Evolutionary conservation across 2,329 filamentous ascomycete species (phyloP).

Genomic region (Cladosporium sp.): DNA sequence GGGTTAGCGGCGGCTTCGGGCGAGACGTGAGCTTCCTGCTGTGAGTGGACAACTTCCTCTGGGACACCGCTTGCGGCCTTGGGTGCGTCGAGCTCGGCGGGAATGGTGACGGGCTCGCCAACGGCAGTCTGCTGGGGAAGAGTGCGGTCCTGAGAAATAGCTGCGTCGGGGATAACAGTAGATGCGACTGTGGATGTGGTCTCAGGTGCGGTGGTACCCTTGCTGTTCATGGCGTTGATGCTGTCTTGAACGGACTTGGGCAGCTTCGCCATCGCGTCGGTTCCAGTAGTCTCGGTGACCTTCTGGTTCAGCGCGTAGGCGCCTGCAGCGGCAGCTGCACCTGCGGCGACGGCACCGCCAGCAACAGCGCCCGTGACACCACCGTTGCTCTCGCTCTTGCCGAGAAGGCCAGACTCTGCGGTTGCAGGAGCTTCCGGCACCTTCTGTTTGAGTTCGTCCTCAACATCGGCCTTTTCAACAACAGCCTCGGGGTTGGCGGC

Average conservation of each 20-base stretch:
- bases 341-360: conserved; percentile 49
- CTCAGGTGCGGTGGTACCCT: conserved; percentile 23
- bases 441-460: conserved; percentile 69
- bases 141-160: conserved; percentile 23
- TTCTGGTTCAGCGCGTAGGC: conserved; percentile 42
- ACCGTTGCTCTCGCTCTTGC: conserved; percentile 35
- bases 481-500: conserved; percentile 62
- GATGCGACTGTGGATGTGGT: conserved; percentile 24
- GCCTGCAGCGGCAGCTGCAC: conserved; percentile 45
- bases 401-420: conserved; percentile 35
- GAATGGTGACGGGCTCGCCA: conserved; percentile 27
- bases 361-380: conserved; percentile 45
- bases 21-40: conserved; percentile 43
- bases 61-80: conserved; percentile 33
- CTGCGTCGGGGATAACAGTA: conserved; percentile 30
- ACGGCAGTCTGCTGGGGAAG: conserved; percentile 28
- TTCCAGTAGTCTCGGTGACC: conserved; percentile 44
- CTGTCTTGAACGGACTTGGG: conserved; percentile 46
- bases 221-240: conserved; percentile 43
- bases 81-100: conserved; percentile 27
- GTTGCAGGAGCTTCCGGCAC: conserved; percentile 48
- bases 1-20: conserved; percentile 73
- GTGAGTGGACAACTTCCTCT: conserved; percentile 33
- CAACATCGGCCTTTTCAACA: conserved; percentile 53
- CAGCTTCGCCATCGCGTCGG: conserved; percentile 50